phyloP scores from a whole-genome alignment of 176 grass and related monocot species.

The Tillandsia fasciculata region DNA sequence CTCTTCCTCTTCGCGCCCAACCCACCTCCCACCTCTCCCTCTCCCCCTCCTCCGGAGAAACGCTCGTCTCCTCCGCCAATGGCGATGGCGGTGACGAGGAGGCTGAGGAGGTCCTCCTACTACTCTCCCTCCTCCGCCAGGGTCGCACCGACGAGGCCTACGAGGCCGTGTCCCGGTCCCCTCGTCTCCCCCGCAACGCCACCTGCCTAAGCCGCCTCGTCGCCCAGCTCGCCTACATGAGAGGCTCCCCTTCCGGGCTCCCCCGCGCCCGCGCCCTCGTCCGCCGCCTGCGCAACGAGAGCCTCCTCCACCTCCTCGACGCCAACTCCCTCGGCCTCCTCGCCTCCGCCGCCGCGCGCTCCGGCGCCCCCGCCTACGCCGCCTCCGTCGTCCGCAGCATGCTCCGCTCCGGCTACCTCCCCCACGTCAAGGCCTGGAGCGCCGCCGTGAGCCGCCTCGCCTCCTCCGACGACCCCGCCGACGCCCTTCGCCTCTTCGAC shows the following conservation, averaged over 20 bases:
- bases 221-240: slow-evolving; percentile 54
- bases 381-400: slow-evolving; percentile 49
- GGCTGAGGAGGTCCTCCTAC: slow-evolving; percentile 29
- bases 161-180: slow-evolving; percentile 27
- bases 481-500: slow-evolving; percentile 62
- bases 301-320: slow-evolving; percentile 50
- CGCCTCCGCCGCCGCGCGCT: slow-evolving; percentile 44
- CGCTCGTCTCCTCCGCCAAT: background rate
- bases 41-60: background rate
- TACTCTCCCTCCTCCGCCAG: slow-evolving; percentile 50
- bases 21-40: slow-evolving; percentile 7
- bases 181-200: slow-evolving; percentile 34
- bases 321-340: slow-evolving; percentile 74
- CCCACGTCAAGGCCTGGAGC: slow-evolving; percentile 79
- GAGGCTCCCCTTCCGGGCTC: slow-evolving; percentile 6
- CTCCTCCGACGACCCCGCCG: slow-evolving; percentile 12
- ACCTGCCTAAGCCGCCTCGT: slow-evolving; percentile 69
- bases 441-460: slow-evolving; percentile 53
- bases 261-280: slow-evolving; percentile 52
- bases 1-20: slow-evolving; percentile 6
- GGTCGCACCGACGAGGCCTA: slow-evolving; percentile 66
- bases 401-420: slow-evolving; percentile 52
- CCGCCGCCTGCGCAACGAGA: slow-evolving; percentile 30
- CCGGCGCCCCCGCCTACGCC: slow-evolving; percentile 30
- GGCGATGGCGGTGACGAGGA: slow-evolving; percentile 41